Conservation (phyloP, 768 basidiomycete genomes). For the Artomyces pyxidatus region DNA sequence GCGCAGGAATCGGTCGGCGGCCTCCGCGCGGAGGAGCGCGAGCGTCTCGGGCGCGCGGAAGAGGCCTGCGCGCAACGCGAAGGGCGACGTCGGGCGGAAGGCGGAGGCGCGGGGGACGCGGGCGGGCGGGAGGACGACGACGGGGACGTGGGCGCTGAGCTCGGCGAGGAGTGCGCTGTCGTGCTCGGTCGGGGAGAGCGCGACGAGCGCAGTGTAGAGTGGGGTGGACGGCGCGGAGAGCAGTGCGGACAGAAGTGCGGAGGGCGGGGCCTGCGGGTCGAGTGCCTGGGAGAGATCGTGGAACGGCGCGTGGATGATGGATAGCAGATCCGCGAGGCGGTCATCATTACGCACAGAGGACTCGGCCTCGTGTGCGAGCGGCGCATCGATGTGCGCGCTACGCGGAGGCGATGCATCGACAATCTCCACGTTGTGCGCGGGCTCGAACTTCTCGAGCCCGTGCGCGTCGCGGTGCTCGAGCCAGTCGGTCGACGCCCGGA, state of each 20-base stretch:
- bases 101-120: slow-evolving; percentile 32
- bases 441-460: slow-evolving; percentile 59
- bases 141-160: slow-evolving; percentile 46
- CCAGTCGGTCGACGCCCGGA: slow-evolving; percentile 66
- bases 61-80: slow-evolving; percentile 48
- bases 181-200: slow-evolving; percentile 34
- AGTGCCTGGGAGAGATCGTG: slow-evolving; percentile 43
- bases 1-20: slow-evolving; percentile 58
- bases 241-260: slow-evolving; percentile 39
- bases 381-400: slow-evolving; percentile 34
- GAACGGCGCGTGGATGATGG: slow-evolving; percentile 50
- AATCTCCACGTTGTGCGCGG: slow-evolving; percentile 57
- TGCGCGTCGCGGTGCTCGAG: slow-evolving; percentile 56
- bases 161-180: slow-evolving; percentile 42
- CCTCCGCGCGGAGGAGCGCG: slow-evolving; percentile 49
- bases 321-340: too few species aligned
- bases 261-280: slow-evolving; percentile 45
- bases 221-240: slow-evolving; percentile 52
- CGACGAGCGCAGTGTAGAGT: slow-evolving; percentile 51
- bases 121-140: slow-evolving; percentile 39
- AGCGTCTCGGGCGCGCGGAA: slow-evolving; percentile 61
- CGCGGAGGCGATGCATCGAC: slow-evolving; percentile 41
- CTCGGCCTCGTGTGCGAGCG: too few species aligned
- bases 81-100: slow-evolving; percentile 44
- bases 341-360: too few species aligned